phyloP scores from a whole-genome alignment of 179 eudicot genomes.

The Silene noctiflora region DNA sequence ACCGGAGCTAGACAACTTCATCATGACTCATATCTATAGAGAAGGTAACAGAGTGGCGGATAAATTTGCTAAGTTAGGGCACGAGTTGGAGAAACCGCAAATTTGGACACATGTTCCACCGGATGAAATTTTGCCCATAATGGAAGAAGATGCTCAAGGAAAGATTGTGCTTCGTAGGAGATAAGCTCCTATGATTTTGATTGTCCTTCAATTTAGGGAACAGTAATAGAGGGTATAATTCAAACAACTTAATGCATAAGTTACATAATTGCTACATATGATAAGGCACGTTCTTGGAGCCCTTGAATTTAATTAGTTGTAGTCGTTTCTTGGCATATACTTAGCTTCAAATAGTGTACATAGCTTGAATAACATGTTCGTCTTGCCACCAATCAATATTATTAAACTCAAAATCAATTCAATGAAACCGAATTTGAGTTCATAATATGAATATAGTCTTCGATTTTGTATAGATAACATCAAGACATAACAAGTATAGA shows the following conservation, averaged over 20 bases:
- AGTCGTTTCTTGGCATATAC: no score
- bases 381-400: no score
- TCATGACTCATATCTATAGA: slow-evolving; percentile 62
- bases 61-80: slow-evolving; percentile 68
- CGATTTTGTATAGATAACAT: no score
- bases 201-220: not conserved
- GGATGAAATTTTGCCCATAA: slow-evolving; percentile 41
- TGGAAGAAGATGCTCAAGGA: slow-evolving; percentile 77
- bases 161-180: slow-evolving; percentile 51
- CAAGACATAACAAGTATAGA: no score
- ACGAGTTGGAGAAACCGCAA: slow-evolving; percentile 45
- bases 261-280: not conserved
- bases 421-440: no score
- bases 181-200: slow-evolving; percentile 4
- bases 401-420: no score
- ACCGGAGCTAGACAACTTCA: slow-evolving; percentile 43
- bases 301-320: no score
- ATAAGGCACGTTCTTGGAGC: no score
- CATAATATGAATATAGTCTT: no score
- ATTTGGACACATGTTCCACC: slow-evolving; percentile 65
- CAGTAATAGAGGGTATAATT: not conserved
- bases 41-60: slow-evolving; percentile 85
- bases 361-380: no score
- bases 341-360: no score
- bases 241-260: not conserved